Conservation (phyloP, 225 moss, liverwort and hornwort species). For the Polytrichum commune region DNA sequence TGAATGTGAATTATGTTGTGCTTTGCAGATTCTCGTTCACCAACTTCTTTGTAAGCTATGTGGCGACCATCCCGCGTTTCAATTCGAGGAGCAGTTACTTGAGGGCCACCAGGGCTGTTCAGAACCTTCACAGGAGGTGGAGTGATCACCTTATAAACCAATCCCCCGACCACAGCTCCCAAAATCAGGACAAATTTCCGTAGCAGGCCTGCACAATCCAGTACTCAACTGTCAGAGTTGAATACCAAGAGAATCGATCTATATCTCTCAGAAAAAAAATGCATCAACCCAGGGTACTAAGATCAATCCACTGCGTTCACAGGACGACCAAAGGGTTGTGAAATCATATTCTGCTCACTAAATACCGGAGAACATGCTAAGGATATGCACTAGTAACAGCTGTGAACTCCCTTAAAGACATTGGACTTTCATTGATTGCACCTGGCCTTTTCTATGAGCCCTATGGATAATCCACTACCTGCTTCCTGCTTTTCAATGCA, state of each 20-base stretch:
- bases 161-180: conserved; percentile 48
- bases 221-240: background rate
- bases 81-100: conserved; percentile 75
- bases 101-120: conserved; percentile 55
- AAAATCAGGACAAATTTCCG: conserved; percentile 52
- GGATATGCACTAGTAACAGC: no score
- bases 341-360: no score
- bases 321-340: no score
- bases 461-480: no score
- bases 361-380: no score
- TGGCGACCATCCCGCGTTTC: conserved; percentile 80
- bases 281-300: no score
- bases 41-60: conserved; percentile 81
- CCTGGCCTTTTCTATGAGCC: no score
- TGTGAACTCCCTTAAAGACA: no score
- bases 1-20: conserved; percentile 67
- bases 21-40: conserved; percentile 56
- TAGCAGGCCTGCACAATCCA: conserved; percentile 9
- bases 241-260: background rate
- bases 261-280: no score
- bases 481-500: no score
- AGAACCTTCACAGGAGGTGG: conserved; percentile 55
- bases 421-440: no score
- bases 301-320: no score
- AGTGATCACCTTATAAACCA: conserved; percentile 52